phyloP scores from a whole-genome alignment of 306 rosid genomes.

The Cucumis melo region DNA sequence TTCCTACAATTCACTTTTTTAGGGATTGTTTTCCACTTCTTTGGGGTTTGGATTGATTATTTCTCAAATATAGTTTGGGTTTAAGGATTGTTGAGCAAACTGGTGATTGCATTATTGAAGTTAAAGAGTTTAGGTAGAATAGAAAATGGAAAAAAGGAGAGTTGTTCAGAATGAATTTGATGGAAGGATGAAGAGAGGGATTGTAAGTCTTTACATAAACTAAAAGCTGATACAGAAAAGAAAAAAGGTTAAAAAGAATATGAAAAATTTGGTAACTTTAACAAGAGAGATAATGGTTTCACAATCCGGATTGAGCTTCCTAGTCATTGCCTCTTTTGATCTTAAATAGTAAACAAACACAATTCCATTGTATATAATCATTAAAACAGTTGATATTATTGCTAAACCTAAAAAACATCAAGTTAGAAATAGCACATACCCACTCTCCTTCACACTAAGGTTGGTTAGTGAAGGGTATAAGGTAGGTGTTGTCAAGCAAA shows the following conservation, averaged over 20 bases:
- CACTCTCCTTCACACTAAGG: slow-evolving; percentile 31
- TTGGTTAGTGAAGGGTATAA: slow-evolving; percentile 75
- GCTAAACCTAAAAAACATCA: neutral
- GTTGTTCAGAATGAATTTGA: no score
- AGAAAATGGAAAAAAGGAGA: no score
- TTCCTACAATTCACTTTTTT: no score
- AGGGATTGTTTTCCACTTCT: no score
- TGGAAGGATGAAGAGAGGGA: no score
- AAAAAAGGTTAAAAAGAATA: neutral
- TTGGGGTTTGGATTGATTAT: no score
- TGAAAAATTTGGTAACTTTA: neutral
- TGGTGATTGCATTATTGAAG: no score
- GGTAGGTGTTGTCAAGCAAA: slow-evolving; percentile 91
- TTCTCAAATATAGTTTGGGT: no score
- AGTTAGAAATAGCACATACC: neutral
- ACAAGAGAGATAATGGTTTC: neutral
- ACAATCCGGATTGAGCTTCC: neutral
- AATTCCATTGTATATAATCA: neutral
- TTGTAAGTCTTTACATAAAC: neutral
- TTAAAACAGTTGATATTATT: neutral
- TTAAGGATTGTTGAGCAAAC: no score
- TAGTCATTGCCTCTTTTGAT: neutral
- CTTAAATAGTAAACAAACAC: neutral
- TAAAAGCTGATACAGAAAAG: neutral
- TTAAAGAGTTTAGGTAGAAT: no score